These are phyloP conservation scores for Crithidia mellificae DNA, from an alignment of 208 protist genomes.

Conservation along the genomic window DNA sequence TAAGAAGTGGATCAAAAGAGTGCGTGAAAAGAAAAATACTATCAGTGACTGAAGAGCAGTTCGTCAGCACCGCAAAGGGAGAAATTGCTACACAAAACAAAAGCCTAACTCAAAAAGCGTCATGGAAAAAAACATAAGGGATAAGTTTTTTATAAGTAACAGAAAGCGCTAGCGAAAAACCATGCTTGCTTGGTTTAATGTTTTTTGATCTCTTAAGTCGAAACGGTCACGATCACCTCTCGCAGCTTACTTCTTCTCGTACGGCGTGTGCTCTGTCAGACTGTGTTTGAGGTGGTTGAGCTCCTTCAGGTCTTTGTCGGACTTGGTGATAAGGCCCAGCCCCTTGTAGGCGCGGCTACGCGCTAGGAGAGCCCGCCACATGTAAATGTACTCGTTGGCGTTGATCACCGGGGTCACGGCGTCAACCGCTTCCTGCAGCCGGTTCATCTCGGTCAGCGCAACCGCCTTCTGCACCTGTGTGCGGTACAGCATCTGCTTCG, in stretches of 20 bases:
- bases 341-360: slow-evolving; percentile 77
- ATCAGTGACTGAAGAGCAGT: slow-evolving; percentile 14
- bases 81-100: slow-evolving; percentile 27
- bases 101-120: slow-evolving; percentile 9
- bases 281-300: slow-evolving; percentile 71
- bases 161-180: slow-evolving; percentile 11
- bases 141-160: slow-evolving; percentile 16
- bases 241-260: slow-evolving; percentile 42
- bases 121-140: slow-evolving; percentile 18
- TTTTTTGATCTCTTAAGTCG: not conserved
- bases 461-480: slow-evolving; percentile 71
- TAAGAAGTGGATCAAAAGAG: slow-evolving; percentile 1
- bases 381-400: slow-evolving; percentile 86
- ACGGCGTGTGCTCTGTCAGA: slow-evolving; percentile 47
- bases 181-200: too few species aligned
- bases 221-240: not conserved
- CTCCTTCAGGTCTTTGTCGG: slow-evolving; percentile 80
- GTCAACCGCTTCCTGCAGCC: slow-evolving; percentile 69
- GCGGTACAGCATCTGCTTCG: slow-evolving; percentile 76
- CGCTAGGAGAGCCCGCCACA: slow-evolving; percentile 85
- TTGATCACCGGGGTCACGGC: slow-evolving; percentile 68
- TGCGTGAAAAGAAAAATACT: slow-evolving; percentile 24
- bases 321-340: slow-evolving; percentile 76
- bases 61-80: slow-evolving; percentile 9
- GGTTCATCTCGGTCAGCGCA: slow-evolving; percentile 70